Conservation (phyloP, 768 basidiomycete species). For the Rhodotorula babjevae region DNA sequence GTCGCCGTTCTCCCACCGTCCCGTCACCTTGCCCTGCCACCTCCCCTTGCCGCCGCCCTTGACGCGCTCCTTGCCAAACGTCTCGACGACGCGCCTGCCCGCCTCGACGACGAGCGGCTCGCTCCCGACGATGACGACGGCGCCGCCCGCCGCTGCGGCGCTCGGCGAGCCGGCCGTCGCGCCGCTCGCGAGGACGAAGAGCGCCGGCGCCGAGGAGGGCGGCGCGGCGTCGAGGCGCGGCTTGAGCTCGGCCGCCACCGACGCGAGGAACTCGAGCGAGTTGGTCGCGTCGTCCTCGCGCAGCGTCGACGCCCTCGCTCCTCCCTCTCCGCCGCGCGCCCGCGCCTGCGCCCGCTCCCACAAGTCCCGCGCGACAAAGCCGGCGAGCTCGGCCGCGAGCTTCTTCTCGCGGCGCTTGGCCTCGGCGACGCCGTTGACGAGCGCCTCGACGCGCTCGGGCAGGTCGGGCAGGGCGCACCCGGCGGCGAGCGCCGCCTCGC, state of each 20-base stretch:
- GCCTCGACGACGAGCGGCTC: constrained; percentile 58
- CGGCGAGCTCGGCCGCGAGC: constrained; percentile 60
- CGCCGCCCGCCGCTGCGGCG: constrained; percentile 46
- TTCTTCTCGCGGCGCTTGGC: constrained; percentile 58
- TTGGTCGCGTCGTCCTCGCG: constrained; percentile 42
- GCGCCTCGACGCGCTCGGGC: constrained; percentile 63
- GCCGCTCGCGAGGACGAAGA: constrained; percentile 35
- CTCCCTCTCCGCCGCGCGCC: background rate
- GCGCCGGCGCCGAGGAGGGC: background rate
- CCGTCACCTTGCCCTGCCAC: constrained; percentile 72
- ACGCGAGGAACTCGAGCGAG: constrained; percentile 38
- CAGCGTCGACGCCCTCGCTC: background rate
- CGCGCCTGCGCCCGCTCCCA: background rate
- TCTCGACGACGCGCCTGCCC: constrained; percentile 20
- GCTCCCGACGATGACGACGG: constrained; percentile 58
- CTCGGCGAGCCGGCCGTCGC: constrained; percentile 47
- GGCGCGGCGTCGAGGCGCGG: background rate
- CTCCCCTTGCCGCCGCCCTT: constrained; percentile 75
- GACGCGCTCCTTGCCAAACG: constrained; percentile 53
- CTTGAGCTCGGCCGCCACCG: constrained; percentile 31
- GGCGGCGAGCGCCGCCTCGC: constrained; percentile 58
- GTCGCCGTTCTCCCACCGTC: constrained; percentile 57
- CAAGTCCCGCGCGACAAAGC: constrained; percentile 43
- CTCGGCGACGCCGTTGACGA: constrained; percentile 63
- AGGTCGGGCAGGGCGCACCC: constrained; percentile 66